Conservation (phyloP, 2,329 filamentous ascomycete genomes). For the Diaporthe amygdali region DNA sequence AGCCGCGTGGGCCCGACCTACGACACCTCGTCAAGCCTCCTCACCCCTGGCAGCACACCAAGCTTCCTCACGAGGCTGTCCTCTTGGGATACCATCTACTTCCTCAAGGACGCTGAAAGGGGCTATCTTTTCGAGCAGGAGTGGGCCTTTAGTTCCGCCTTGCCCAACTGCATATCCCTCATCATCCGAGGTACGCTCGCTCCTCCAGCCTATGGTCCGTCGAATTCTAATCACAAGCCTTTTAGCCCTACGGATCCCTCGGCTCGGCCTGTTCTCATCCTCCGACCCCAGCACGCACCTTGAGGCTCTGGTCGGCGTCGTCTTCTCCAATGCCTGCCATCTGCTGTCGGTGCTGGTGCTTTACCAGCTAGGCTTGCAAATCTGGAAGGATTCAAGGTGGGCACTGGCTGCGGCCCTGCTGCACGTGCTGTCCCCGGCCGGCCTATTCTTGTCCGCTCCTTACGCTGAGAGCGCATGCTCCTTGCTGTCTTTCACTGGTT, state of each 20-base stretch:
- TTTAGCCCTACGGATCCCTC: conserved; percentile 15
- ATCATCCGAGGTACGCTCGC: conserved; percentile 29
- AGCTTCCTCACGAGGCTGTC: conserved; percentile 64
- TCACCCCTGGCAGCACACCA: conserved; percentile 33
- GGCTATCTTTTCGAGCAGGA: conserved; percentile 81
- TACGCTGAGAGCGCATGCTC: conserved; percentile 85
- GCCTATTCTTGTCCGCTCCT: conserved; percentile 86
- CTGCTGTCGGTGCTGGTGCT: conserved; percentile 76
- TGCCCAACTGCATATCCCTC: conserved; percentile 49
- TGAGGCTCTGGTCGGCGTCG: conserved; percentile 63
- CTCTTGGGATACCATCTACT: conserved; percentile 85
- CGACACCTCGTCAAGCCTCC: conserved; percentile 74
- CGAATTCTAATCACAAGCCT: conserved; percentile 30
- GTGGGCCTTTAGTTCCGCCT: conserved; percentile 74
- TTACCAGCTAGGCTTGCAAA: conserved; percentile 65
- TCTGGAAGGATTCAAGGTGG: conserved; percentile 58
- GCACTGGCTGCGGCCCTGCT: conserved; percentile 74
- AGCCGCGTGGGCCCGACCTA: conserved; percentile 66
- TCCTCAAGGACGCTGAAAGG: conserved; percentile 63
- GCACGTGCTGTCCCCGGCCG: conserved; percentile 86
- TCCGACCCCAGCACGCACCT: not conserved
- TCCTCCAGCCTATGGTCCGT: conserved; percentile 29
- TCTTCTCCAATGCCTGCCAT: conserved; percentile 76
- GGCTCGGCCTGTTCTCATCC: not conserved
- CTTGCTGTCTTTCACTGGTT: conserved; percentile 76